A percentile compares a stretch with the other conserved stretches of the same genome.
phyloP scores from a whole-genome alignment of 129 eudicot genomes.

The Saposhnikovia divaricata region DNA sequence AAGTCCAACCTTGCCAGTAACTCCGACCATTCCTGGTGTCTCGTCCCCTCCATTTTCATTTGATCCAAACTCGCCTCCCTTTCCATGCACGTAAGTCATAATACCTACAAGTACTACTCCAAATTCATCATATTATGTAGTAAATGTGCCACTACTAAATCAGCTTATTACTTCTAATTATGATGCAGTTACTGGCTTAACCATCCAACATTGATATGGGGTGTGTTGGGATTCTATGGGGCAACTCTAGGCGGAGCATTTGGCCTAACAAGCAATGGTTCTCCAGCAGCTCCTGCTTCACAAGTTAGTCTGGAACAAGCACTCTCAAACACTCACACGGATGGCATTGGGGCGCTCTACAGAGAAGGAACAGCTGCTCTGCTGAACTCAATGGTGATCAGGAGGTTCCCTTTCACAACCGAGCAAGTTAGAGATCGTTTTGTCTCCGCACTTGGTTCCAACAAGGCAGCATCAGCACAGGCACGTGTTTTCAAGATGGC shows the following conservation, averaged over 20 bases:
- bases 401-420: slow-evolving; percentile 55
- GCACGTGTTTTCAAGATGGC: slow-evolving; percentile 79
- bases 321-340: slow-evolving; percentile 49
- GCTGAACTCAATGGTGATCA: slow-evolving; percentile 58
- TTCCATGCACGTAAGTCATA: slow-evolving; percentile 66
- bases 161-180: not conserved
- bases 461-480: slow-evolving; percentile 77
- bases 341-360: slow-evolving; percentile 62
- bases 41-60: slow-evolving; percentile 46
- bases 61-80: slow-evolving; percentile 55
- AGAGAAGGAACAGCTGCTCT: slow-evolving; percentile 77
- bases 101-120: not conserved
- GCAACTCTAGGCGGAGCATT: slow-evolving; percentile 51
- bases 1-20: slow-evolving; percentile 27
- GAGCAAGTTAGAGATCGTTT: slow-evolving; percentile 61
- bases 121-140: not conserved
- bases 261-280: slow-evolving; percentile 25
- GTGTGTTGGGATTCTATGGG: slow-evolving; percentile 56
- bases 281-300: slow-evolving; percentile 38
- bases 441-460: slow-evolving; percentile 45
- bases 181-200: slow-evolving; percentile 71
- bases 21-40: slow-evolving; percentile 37
- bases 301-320: slow-evolving; percentile 45
- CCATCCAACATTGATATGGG: slow-evolving; percentile 67
- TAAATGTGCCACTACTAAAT: not conserved